Base-by-base conservation (phyloP, 371 early-diverging fungal genomes). In the Apophysomyces variabilis region DNA sequence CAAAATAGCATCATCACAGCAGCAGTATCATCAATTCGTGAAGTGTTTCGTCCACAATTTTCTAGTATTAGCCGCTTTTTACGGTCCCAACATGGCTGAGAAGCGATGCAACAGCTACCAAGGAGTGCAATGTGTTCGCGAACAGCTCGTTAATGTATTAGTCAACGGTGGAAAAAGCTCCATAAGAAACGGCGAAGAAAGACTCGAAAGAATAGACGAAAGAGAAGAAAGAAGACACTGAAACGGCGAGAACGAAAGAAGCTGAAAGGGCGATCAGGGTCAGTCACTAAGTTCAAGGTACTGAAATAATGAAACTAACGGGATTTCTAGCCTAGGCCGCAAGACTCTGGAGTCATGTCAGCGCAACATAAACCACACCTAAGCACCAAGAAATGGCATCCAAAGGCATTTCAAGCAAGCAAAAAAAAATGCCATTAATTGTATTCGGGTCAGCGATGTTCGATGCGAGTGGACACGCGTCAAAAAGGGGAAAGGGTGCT, bases 381-480 rank as follows among this genome's bases (percentile, higher is more conserved):
- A 6, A 50, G 26, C 26, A 18, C 21, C 21, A 50, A 21, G 50
- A 50, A 18, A 26, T 50, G 50, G 50, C 50, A 26, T 18, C 21
- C 50, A 4, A 26, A n/a, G 7, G 6, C 50, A 21, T 50, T 50
- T 26, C 7, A 9, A 21, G 3, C 50, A 0, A 26, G 26, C 26
- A 50, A 5, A 7, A 4, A 50, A 50, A 50, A 18, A 58, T 58
- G 26, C 5, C 12, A 36, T 36, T 58, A 26, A 14, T 58, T 3
- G 58, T 58, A 13, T 58, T 58, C 12, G 37, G 58, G 16, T 37
- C 14, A 11, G 4, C 38, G 4, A 58, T 58, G 58, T 58, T 41
- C n/a, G 38, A 37, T 4, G 18, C 12, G 35, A 58, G 58, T 0
- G 37, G 7, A 58, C 16, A 37, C 0, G 21, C n/a, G 37, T 32